phyloP scores from a whole-genome alignment of 495 filamentous ascomycete species.

The Haplographium delicatum region DNA sequence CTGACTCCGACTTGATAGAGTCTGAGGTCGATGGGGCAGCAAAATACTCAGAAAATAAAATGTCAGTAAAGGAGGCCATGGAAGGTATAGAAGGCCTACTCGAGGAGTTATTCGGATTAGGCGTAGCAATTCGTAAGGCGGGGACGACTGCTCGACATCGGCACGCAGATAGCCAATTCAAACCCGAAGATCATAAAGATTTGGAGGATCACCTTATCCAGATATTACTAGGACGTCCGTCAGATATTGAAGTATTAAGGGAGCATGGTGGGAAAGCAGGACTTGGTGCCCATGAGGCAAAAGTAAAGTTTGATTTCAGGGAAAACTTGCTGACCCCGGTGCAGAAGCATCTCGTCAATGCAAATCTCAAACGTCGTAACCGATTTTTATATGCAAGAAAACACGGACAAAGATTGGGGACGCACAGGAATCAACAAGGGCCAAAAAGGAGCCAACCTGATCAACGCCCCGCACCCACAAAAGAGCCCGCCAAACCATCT shows the following conservation, averaged over 20 bases:
- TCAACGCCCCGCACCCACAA: too few species aligned
- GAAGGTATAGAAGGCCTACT: neutral
- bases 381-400: slow-evolving; percentile 21
- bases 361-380: slow-evolving; percentile 20
- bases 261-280: neutral
- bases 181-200: slow-evolving; percentile 6
- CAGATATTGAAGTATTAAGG: too few species aligned
- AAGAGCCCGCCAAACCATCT: neutral
- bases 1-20: too few species aligned
- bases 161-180: slow-evolving; percentile 15
- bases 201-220: neutral
- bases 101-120: slow-evolving; percentile 12
- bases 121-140: slow-evolving; percentile 15
- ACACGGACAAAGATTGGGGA: slow-evolving; percentile 3
- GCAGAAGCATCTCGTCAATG: slow-evolving; percentile 12
- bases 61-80: slow-evolving; percentile 2
- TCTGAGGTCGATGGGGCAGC: too few species aligned
- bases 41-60: too few species aligned
- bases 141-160: slow-evolving; percentile 7
- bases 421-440: too few species aligned
- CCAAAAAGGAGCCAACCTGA: too few species aligned
- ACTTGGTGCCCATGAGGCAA: neutral
- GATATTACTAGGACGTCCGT: neutral
- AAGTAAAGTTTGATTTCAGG: neutral
- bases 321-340: slow-evolving; percentile 2